These are phyloP conservation scores for Balakata baccata DNA, from an alignment of 345 rosid genomes.

Conservation along the genomic window DNA sequence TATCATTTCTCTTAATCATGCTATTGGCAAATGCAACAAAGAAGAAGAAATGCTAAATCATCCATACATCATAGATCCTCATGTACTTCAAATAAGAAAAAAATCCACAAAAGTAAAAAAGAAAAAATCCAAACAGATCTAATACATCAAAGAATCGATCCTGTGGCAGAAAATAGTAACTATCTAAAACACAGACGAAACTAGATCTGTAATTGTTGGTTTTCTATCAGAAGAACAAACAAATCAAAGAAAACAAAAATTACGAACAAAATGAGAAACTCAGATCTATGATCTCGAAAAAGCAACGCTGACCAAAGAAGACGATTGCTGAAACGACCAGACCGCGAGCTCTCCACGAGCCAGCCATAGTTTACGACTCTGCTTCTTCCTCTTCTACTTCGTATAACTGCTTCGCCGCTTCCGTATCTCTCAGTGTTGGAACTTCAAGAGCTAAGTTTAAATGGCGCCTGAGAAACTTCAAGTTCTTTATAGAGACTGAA, in stretches of 20 bases:
- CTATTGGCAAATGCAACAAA: background rate
- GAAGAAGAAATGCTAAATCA: background rate
- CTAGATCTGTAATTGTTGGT: background rate
- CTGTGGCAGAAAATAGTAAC: background rate
- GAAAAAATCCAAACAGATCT: conserved; percentile 13
- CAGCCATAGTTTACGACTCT: conserved; percentile 34
- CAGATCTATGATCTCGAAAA: conserved; percentile 13
- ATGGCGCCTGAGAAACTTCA: background rate
- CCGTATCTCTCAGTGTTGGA: background rate
- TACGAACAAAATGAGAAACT: background rate
- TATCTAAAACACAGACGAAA: background rate
- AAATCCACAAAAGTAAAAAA: background rate
- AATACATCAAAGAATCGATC: background rate
- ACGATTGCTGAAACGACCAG: conserved; percentile 46
- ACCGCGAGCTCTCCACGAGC: conserved; percentile 55
- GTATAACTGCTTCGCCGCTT: background rate
- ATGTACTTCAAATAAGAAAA: background rate
- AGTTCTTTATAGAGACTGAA: background rate
- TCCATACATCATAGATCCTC: background rate
- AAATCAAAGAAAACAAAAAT: background rate
- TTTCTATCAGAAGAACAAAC: background rate
- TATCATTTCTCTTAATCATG: background rate
- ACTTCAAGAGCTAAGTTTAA: background rate
- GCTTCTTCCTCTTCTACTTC: background rate
- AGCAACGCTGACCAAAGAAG: conserved; percentile 47